Evolutionary conservation across 768 basidiomycete genomes (phyloP).

Genomic region (Lactifluus hygrophoroides): DNA sequence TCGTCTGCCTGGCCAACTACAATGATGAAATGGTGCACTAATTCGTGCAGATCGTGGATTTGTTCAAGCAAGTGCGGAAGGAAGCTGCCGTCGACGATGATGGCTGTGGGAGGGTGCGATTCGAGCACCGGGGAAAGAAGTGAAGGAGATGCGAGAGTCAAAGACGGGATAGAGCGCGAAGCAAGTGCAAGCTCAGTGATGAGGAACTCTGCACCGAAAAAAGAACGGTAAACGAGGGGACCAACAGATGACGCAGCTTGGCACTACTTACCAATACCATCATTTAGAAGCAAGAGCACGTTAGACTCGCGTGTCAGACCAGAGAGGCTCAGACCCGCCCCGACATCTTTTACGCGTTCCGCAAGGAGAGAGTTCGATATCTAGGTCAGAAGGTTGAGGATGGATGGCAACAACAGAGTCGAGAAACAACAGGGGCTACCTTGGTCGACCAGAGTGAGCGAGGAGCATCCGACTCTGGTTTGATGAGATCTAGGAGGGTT

Average conservation of each 20-base stretch:
- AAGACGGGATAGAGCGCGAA: conserved; percentile 56
- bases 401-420: not conserved
- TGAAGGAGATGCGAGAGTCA: conserved; percentile 50
- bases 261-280: conserved; percentile 50
- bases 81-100: conserved; percentile 60
- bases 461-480: conserved; percentile 53
- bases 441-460: conserved; percentile 76
- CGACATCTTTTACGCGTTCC: conserved; percentile 62
- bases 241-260: not conserved
- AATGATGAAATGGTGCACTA: conserved; percentile 47
- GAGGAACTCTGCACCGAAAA: conserved; percentile 52
- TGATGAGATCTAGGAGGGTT: conserved; percentile 57
- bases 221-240: conserved; percentile 5
- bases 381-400: conserved; percentile 30
- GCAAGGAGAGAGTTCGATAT: conserved; percentile 66
- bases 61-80: conserved; percentile 64
- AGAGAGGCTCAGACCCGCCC: conserved; percentile 58
- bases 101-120: conserved; percentile 57
- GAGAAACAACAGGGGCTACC: conserved; percentile 29
- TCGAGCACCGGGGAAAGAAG: conserved; percentile 62
- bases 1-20: conserved; percentile 58
- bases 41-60: conserved; percentile 51
- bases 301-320: conserved; percentile 50
- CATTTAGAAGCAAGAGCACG: conserved; percentile 71
- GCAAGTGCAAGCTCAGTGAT: conserved; percentile 74